Percentiles rank a stretch among this genome's conserved stretches.
phyloP scores from a whole-genome alignment of 2,329 filamentous ascomycete genomes.

The Ophiosphaerella herpotricha region DNA sequence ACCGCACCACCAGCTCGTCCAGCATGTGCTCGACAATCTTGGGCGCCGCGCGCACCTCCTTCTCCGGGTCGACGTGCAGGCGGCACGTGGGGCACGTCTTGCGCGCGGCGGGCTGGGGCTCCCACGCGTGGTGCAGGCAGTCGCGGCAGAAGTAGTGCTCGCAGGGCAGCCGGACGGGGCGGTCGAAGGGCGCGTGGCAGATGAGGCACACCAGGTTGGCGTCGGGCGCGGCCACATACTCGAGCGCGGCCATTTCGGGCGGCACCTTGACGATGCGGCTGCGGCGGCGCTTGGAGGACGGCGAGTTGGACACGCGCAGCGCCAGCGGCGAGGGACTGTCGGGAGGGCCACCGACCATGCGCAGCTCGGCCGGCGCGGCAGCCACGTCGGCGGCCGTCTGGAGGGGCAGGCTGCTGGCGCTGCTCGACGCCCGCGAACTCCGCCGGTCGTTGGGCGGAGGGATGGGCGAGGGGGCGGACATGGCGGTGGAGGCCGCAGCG shows the following conservation, averaged over 20 bases:
- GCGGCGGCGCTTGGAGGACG: constrained; percentile 42
- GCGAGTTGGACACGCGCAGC: constrained; percentile 45
- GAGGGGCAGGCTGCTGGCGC: constrained; percentile 29
- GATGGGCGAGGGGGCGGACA: constrained; percentile 44
- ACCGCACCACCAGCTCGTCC: constrained; percentile 64
- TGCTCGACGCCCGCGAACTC: constrained; percentile 41
- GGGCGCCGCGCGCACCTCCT: constrained; percentile 49
- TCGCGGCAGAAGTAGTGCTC: constrained; percentile 67
- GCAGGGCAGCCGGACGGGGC: constrained; percentile 62
- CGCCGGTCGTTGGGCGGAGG: constrained; percentile 43
- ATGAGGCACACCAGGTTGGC: constrained; percentile 67
- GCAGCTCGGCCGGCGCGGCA: constrained; percentile 28
- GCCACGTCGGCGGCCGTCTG: constrained; percentile 17
- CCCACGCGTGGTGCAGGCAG: constrained; percentile 55
- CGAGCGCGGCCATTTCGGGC: constrained; percentile 62
- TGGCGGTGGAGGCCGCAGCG: constrained; percentile 15
- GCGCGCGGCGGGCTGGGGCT: constrained; percentile 32
- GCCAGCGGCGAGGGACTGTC: constrained; percentile 45
- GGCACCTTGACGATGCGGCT: constrained; percentile 39
- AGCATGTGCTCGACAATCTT: constrained; percentile 65
- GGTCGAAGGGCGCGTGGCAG: constrained; percentile 65
- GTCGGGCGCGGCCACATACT: constrained; percentile 62
- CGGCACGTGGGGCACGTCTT: constrained; percentile 63
- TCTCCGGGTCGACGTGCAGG: constrained; percentile 45
- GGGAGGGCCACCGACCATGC: constrained; percentile 46